A percentile compares a stretch with the other conserved stretches of the same genome.
These are phyloP conservation scores for Phaeotremella fagi DNA, from an alignment of 768 basidiomycete genomes.

Conservation along the genomic window DNA sequence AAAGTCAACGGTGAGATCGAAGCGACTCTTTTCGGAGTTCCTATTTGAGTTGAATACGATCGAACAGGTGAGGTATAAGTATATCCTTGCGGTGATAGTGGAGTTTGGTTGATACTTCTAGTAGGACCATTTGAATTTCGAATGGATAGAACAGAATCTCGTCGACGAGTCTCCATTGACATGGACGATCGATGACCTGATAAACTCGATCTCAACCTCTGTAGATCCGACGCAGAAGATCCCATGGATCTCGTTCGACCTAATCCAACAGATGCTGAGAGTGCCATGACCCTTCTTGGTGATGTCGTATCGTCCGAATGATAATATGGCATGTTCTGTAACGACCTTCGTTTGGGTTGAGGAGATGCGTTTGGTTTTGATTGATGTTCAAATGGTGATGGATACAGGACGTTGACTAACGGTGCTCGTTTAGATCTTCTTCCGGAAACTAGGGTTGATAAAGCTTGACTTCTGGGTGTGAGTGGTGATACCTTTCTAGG, in stretches of 20 bases:
- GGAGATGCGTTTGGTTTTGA: no score
- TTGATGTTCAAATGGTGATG: neutral
- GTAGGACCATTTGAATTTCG: no score
- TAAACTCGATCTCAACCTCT: slow-evolving; percentile 17
- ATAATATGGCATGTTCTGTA: slow-evolving; percentile 40
- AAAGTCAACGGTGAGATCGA: slow-evolving; percentile 30
- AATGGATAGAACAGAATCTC: neutral
- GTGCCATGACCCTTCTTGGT: slow-evolving; percentile 1
- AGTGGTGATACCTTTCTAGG: neutral
- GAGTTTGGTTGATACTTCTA: no score
- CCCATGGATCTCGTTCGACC: slow-evolving; percentile 17
- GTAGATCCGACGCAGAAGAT: slow-evolving; percentile 26
- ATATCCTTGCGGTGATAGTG: no score
- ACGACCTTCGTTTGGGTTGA: slow-evolving; percentile 26
- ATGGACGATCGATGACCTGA: no score
- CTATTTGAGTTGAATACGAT: neutral
- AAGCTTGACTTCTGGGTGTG: neutral
- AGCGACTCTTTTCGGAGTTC: slow-evolving; percentile 6
- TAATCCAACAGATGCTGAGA: slow-evolving; percentile 3
- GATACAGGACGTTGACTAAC: neutral
- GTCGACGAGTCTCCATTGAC: no score
- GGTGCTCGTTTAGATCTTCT: no score
- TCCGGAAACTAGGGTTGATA: no score
- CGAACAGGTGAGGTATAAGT: neutral
- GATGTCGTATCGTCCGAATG: slow-evolving; percentile 7